Evolutionary conservation across 2,329 filamentous ascomycete genomes (phyloP), one percentile per base, ranked within the genome.

Genomic region (Lasiodiplodia citricola): DNA sequence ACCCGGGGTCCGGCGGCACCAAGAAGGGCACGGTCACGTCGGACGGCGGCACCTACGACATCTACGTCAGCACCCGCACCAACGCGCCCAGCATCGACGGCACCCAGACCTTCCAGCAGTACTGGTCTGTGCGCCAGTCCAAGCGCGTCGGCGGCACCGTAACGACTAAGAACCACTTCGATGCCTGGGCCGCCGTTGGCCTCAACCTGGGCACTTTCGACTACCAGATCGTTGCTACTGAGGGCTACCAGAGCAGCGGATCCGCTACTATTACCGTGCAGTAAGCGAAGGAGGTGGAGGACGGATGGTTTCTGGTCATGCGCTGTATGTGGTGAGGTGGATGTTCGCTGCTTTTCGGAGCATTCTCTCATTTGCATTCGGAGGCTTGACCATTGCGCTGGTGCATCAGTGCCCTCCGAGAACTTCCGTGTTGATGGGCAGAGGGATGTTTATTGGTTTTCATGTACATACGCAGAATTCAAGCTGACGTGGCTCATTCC

Each of bases 141-240:
- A 87, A 87, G 81, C 81, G 85, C 62, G 79, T 80, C 28, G 79
- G 81, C 66, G 87, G 86, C 3, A 84, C 82, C 7, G 83, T 88
- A 70, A 85, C 81, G 44, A 80, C 81, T 1, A 78, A 75, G 28
- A 83, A 82, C 71, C 86, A 87, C 75, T 87, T 88, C 72, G 80
- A 84, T 71, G 85, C 85, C 7, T 88, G 86, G 86, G 75, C 75
- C 25, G 78, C 79, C 44, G 73, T 75, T n/a, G 86, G 86, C 3
- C 75, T 87, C 74, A 80, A 77, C 35, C 73, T 88, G 14, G 86
- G 86, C 44, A 47, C 63, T 0, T 79, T 82, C 71, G 79, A 87
- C 75, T 88, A 88, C 75, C 82, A 84, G 80, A 86, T 88, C 70
- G 77, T 87, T 23, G 86, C 86, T 14, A 85, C 84, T 0, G 86